Base-by-base conservation (phyloP, 108 stramenopile genomes). In the Pseudonitzschia multiseries region DNA sequence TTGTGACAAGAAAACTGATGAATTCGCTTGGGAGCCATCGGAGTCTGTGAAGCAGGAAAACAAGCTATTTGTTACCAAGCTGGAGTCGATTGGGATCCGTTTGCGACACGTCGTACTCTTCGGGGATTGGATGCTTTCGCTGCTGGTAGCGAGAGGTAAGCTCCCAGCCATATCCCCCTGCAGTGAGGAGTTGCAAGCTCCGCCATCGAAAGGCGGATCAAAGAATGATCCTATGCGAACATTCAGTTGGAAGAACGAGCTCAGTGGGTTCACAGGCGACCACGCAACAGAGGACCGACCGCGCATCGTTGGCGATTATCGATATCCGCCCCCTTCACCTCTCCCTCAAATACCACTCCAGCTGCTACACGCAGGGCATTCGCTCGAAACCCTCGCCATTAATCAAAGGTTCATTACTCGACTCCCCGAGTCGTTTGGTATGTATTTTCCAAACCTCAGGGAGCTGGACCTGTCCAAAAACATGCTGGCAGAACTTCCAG, bases 391-490 rank as follows among this genome's bases (percentile, higher is more conserved):
- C 18, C 42, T 71, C 51, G 59, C 40, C 36, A 54, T 71, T n/a
- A n/a, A 60, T 33, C 15, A 43, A 28, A 72, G 71, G 24, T 0
- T 8, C 14, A 29, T 79, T 44, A 44, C 14, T 5, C 18, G 18
- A 43, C 69, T 79, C 15, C 79, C 79, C 0, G 24, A 41, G 24
- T 65, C 79, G 0, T 79, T 79, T 69, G 79, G 69, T n/a, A 53
- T 73, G 61, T 72, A 79, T 52, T 72, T 79, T 70, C 71, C 73
- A 21, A 79, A 79, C n/a, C 61, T 79, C 22, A n/a, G 65, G 62
- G 57, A 48, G 14, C 54, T 79, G 56, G 62, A 65, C 50, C 21
- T 79, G 14, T 79, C 79, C 26, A 22, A 65, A 3, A 79, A 79
- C 40, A 24, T 33, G 12, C 46, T 79, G 22, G 20, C 0, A 3